Conservation (phyloP, 805 yeast genomes). For the Cyberlindnera petersonii region DNA sequence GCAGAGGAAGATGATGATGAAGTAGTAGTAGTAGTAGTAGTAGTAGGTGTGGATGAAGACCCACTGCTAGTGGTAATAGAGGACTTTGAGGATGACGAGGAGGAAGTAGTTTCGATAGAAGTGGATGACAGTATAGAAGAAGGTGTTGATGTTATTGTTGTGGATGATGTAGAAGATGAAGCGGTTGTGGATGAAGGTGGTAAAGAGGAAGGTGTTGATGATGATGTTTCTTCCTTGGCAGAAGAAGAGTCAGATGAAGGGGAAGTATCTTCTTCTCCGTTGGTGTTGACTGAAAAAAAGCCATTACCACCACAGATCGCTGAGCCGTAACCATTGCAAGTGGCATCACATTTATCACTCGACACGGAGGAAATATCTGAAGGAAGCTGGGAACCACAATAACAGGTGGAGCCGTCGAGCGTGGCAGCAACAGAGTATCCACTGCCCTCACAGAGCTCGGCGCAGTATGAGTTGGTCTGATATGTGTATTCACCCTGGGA, state of each 20-base stretch:
- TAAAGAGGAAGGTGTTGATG: slow-evolving; percentile 8
- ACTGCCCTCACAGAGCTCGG: slow-evolving; percentile 43
- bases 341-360: slow-evolving; percentile 36
- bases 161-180: slow-evolving; percentile 3
- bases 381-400: slow-evolving; percentile 56
- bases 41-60: no score
- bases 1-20: slow-evolving; percentile 7
- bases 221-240: slow-evolving; percentile 11
- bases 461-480: slow-evolving; percentile 61
- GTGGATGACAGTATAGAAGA: slow-evolving; percentile 15
- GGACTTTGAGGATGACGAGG: slow-evolving; percentile 4
- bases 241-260: slow-evolving; percentile 14
- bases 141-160: slow-evolving; percentile 6
- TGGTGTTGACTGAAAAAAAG: slow-evolving; percentile 42
- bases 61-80: no score
- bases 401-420: slow-evolving; percentile 53
- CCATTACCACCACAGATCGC: slow-evolving; percentile 63
- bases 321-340: slow-evolving; percentile 59
- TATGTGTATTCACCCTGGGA: slow-evolving; percentile 46
- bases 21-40: no score
- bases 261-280: slow-evolving; percentile 27
- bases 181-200: slow-evolving; percentile 12
- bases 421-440: slow-evolving; percentile 47
- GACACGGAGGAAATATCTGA: slow-evolving; percentile 27
- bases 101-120: slow-evolving; percentile 7